Evolutionary conservation across 2,329 filamentous ascomycete genomes (phyloP).

Genomic region (Dothideomycetes sp.): DNA sequence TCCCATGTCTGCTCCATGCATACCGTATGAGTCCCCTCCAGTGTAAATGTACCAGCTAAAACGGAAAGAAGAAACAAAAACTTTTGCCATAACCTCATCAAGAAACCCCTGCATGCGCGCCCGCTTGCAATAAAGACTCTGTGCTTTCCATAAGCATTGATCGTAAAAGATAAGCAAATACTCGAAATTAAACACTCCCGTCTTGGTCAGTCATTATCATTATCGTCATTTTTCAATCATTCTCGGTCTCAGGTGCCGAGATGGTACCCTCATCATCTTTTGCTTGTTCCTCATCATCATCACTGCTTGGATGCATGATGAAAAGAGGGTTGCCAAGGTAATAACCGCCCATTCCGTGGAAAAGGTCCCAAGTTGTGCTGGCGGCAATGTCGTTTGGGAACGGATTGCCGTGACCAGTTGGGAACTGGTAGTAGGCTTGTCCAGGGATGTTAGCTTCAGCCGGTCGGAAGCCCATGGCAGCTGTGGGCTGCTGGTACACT

Average conservation of each 20-base stretch:
- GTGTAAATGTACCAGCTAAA: slow-evolving; percentile 5
- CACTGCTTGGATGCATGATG: slow-evolving; percentile 19
- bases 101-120: too few relatives aligned
- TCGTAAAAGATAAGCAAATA: slow-evolving; percentile 8
- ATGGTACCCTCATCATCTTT: slow-evolving; percentile 21
- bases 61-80: slow-evolving; percentile 9
- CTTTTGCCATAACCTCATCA: too few relatives aligned
- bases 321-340: slow-evolving; percentile 22
- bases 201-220: neutral
- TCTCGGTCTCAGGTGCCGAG: slow-evolving; percentile 20
- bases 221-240: neutral
- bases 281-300: slow-evolving; percentile 23
- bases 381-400: slow-evolving; percentile 11
- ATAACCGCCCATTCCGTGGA: slow-evolving; percentile 12
- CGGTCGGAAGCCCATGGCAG: slow-evolving; percentile 14
- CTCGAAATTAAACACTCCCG: slow-evolving; percentile 1
- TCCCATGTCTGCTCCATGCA: slow-evolving; percentile 4
- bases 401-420: slow-evolving; percentile 4
- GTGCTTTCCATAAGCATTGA: too few relatives aligned
- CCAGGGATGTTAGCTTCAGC: slow-evolving; percentile 10
- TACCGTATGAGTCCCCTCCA: too few relatives aligned
- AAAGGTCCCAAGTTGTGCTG: slow-evolving; percentile 16
- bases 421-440: slow-evolving; percentile 10
- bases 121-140: slow-evolving; percentile 5
- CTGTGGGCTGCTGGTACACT: slow-evolving; percentile 14